phyloP scores from a whole-genome alignment of 2,329 filamentous ascomycete species.

The Neospermospora avenae region DNA sequence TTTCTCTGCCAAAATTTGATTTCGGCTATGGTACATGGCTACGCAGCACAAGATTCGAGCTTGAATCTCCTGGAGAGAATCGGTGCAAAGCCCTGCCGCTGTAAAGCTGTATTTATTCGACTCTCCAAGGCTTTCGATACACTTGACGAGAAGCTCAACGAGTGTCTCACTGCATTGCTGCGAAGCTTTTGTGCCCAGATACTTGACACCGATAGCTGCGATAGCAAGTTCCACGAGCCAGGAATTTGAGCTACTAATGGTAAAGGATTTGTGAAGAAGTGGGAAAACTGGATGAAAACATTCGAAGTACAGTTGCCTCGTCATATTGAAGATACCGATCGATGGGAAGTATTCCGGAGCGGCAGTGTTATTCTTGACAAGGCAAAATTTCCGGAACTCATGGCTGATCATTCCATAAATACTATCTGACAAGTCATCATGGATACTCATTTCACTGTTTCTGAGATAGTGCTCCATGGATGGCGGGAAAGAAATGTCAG shows the following conservation, averaged over 20 bases:
- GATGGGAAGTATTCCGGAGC: neutral
- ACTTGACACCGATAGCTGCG: neutral
- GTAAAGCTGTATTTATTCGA: neutral
- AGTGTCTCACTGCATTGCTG: neutral
- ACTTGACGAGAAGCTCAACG: neutral
- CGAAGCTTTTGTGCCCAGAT: neutral
- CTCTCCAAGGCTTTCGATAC: neutral
- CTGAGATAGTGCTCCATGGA: neutral
- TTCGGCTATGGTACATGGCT: neutral
- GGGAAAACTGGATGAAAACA: constrained; percentile 1
- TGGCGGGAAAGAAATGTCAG: neutral
- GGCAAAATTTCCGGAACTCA: neutral
- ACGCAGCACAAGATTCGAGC: neutral
- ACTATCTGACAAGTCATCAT: neutral
- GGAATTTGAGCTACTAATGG: neutral
- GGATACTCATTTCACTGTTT: neutral
- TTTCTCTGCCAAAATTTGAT: neutral
- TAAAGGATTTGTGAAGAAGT: neutral
- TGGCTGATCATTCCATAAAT: neutral
- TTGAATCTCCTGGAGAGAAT: neutral
- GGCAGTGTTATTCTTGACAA: neutral
- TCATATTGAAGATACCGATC: neutral
- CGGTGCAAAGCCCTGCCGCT: neutral
- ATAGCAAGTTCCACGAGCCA: neutral
- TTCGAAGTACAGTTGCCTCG: neutral